A percentile compares a stretch with the other conserved stretches of the same genome.
Conservation (phyloP, 1,139 yeast species). For the Pichia sp. region DNA sequence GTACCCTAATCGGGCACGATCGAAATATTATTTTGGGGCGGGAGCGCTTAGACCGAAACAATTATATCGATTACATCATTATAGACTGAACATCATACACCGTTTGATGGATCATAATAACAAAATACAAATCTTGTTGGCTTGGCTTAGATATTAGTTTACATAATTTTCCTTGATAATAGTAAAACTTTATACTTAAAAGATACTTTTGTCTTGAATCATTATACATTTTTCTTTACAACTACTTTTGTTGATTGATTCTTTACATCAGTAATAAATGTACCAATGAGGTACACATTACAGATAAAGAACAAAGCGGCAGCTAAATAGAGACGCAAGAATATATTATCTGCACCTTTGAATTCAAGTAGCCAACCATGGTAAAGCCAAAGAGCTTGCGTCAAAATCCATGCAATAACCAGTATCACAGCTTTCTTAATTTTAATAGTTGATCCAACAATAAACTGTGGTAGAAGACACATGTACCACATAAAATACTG, state of each 20-base stretch:
- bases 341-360: slow-evolving; percentile 61
- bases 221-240: too few relatives aligned
- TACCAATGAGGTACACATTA: slow-evolving; percentile 60
- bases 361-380: slow-evolving; percentile 80
- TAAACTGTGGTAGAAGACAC: slow-evolving; percentile 69
- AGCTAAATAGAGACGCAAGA: slow-evolving; percentile 51
- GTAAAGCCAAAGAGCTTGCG: slow-evolving; percentile 75
- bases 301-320: slow-evolving; percentile 56
- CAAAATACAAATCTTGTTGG: too few relatives aligned
- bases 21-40: too few relatives aligned
- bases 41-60: too few relatives aligned
- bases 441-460: slow-evolving; percentile 38
- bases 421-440: slow-evolving; percentile 13
- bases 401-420: slow-evolving; percentile 48
- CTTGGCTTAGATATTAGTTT: too few relatives aligned
- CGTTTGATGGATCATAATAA: too few relatives aligned
- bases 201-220: too few relatives aligned
- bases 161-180: too few relatives aligned
- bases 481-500: slow-evolving; percentile 92
- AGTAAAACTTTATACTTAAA: too few relatives aligned
- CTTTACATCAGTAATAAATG: slow-evolving; percentile 40
- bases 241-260: slow-evolving; percentile 1
- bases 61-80: too few relatives aligned
- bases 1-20: too few relatives aligned
- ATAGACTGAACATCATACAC: too few relatives aligned